Base-by-base conservation (phyloP, 176 grass and related monocot genomes). In the Ampelocalamus luodianensis region DNA sequence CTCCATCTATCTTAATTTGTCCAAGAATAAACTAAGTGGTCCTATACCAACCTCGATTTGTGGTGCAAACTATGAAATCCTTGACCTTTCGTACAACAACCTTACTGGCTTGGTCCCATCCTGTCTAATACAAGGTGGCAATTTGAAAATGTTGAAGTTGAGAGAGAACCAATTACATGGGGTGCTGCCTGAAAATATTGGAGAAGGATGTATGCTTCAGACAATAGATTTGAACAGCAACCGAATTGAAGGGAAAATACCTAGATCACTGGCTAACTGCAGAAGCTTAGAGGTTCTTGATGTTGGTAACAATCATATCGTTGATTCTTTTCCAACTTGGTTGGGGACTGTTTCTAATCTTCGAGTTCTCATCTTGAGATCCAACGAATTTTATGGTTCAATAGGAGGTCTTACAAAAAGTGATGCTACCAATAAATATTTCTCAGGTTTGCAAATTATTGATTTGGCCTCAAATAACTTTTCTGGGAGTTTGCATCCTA, bases 71-170 rank as follows among this genome's bases (percentile, higher is more conserved):
- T 79, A 1, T 48, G 0, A 17, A 4, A 1, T 74, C 2, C 16
- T 87, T 0, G 84, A 90, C 39, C 18, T 90, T 60, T 87, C 84
- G 0, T 51, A 63, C 18, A 90, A 90, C 72, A 40, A 68, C 14
- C 79, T 74, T 5, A 79, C 65, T n/a, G 73, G 84, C 14, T 2
- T 4, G 8, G 54, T 90, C 20, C 79, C 84, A 18, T 4, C 32
- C 3, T 90, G 84, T 15, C 38, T 86, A 27, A 50, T 8, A 1
- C 2, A 65, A 64, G 5, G 63, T 53, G 4, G 48, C 0, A 78
- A 2, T 2, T 13, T 74, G 5, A 14, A 0, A 0, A 1, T 42
- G 4, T 29, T 87, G 24, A 87, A 83, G 3, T 39, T 90, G 43
- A 77, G 62, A 74, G 55, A 15, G 0, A 90, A 87, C 20, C 20